Percentiles rank a stretch among this genome's conserved stretches.
Evolutionary conservation across 331 rosid genomes (phyloP).

Genomic region (Cydonia oblonga): DNA sequence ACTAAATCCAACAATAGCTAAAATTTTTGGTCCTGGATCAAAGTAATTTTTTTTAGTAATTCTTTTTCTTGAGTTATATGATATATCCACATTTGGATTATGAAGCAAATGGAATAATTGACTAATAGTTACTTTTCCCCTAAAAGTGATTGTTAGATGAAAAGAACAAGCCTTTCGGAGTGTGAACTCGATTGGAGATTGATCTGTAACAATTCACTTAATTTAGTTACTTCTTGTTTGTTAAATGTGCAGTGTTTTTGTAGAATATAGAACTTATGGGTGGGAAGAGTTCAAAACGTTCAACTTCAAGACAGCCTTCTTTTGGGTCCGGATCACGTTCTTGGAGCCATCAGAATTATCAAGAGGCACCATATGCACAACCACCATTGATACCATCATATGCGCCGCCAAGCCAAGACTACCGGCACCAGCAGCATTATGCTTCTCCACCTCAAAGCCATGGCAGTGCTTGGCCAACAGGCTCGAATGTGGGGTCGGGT

Average conservation of each 20-base stretch:
- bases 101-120: neutral
- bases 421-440: conserved; percentile 22
- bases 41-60: neutral
- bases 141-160: neutral
- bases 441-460: conserved; percentile 36
- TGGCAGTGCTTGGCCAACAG: conserved; percentile 30
- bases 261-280: conserved; percentile 46
- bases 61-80: neutral
- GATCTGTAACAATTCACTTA: neutral
- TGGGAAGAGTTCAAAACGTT: conserved; percentile 49
- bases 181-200: neutral
- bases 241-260: conserved; percentile 16
- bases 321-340: conserved; percentile 30
- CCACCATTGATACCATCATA: conserved; percentile 30
- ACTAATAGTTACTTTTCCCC: neutral
- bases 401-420: conserved; percentile 29
- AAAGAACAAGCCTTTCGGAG: neutral
- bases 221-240: neutral
- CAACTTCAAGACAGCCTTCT: conserved; percentile 35
- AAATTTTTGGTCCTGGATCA: too few relatives aligned
- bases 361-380: conserved; percentile 28
- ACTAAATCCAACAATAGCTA: too few relatives aligned
- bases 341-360: conserved; percentile 19
- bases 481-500: conserved; percentile 26
- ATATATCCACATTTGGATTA: neutral